Percentiles rank a stretch among this genome's conserved stretches.
Conservation (phyloP, 2,329 filamentous ascomycete genomes). For the Paracorniculantispora psalliotae region DNA sequence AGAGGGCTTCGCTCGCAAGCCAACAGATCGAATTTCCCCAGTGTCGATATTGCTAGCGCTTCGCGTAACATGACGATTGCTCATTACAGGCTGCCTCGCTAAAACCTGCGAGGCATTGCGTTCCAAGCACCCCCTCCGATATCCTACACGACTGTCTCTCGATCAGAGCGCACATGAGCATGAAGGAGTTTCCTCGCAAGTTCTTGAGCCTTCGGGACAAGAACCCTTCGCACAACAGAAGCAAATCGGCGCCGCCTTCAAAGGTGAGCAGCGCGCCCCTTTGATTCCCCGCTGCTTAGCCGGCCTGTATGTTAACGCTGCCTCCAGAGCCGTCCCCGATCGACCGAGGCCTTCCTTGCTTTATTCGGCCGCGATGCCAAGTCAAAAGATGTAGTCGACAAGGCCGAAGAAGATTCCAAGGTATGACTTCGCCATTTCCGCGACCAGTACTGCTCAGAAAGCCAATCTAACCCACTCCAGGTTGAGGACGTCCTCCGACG, state of each 20-base stretch:
- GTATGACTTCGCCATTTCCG: constrained; percentile 19
- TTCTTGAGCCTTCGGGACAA: constrained; percentile 69
- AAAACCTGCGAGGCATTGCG: constrained; percentile 24
- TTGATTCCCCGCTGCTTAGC: background rate
- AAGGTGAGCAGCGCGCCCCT: constrained; percentile 20
- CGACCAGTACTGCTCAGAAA: background rate
- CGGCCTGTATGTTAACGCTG: constrained; percentile 12
- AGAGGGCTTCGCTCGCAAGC: background rate
- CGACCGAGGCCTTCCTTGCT: constrained; percentile 54
- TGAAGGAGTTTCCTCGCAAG: constrained; percentile 56
- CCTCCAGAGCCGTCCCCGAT: constrained; percentile 45
- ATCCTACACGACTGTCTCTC: background rate
- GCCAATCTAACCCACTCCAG: constrained; percentile 23
- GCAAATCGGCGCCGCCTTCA: constrained; percentile 50
- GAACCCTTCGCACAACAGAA: constrained; percentile 47
- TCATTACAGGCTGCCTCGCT: constrained; percentile 27
- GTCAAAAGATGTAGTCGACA: constrained; percentile 45
- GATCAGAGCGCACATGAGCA: constrained; percentile 27
- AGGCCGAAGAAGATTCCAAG: constrained; percentile 40
- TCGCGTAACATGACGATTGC: constrained; percentile 27
- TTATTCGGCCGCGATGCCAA: constrained; percentile 60
- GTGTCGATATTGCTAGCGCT: background rate
- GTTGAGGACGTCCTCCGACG: constrained; percentile 36
- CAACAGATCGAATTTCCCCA: background rate
- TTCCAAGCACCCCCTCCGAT: background rate